Evolutionary conservation across 208 protist genomes (phyloP), one percentile per base, ranked within the genome.

Genomic region (Wallacemonas sp.): DNA sequence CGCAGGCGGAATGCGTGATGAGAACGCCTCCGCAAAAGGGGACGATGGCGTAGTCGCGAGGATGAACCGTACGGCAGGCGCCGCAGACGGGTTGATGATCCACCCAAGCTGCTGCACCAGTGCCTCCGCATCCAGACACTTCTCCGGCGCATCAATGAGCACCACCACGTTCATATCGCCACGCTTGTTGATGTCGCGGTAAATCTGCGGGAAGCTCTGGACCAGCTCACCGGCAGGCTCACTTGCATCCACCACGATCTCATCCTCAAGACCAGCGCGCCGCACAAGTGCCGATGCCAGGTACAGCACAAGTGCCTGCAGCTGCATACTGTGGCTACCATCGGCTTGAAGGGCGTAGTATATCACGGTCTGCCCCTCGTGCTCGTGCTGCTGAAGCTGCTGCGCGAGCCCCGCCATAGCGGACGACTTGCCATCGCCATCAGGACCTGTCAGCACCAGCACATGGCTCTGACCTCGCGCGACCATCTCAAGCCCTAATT

Each of bases 351-450:
- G 47, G 9, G 88, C 68, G 68, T 86, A 92, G 56, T 84, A 88
- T n/a, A 91, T 58, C n/a, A 86, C 68, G 6, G 45, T 53, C 26
- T 26, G 58, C 0, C 9, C 49, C 24, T 63, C 47, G 15, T 51
- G 14, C 27, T 62, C 27, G 62, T 76, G 75, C 6, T 62, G 62
- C n/a, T 59, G 45, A 3, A 93, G 42, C 27, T 77, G 72, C 33
- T 77, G 46, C 15, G 67, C 49, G 15, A 93, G 38, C 0, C 80
- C 75, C 0, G 90, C 87, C 36, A 84, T 27, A 4, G 82, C 74
- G 1, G 83, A 86, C 0, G 87, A 93, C 62, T 90, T 89, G 14
- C 90, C 90, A 58, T 88, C 76, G 19, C 85, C 87, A 19, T 96
- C 90, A 26, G 33, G 28, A 19, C 79, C 88, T 27, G 80, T 69